A percentile compares a stretch with the other conserved stretches of the same genome.
Evolutionary conservation across 495 filamentous ascomycete genomes (phyloP).

Genomic region (Xylaria scruposa): DNA sequence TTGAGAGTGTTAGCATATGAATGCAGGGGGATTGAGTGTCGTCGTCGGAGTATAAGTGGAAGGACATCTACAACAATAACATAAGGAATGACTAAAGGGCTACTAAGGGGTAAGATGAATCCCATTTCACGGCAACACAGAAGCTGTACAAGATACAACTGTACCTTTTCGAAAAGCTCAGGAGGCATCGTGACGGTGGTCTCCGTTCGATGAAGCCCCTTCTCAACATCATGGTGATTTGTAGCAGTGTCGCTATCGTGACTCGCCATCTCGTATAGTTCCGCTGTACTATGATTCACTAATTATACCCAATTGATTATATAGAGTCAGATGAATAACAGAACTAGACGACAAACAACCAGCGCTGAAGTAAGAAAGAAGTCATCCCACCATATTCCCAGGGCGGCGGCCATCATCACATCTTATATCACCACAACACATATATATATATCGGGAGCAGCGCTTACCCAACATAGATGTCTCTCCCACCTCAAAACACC

Average conservation of each 20-base stretch:
- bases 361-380: background rate
- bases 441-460: background rate
- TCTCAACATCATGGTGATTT: constrained; percentile 44
- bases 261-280: constrained; percentile 30
- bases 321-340: background rate
- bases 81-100: background rate
- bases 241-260: background rate
- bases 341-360: background rate
- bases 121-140: background rate
- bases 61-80: background rate
- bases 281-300: background rate
- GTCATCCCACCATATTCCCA: background rate
- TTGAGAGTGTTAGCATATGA: background rate
- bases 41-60: background rate
- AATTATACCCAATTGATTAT: background rate
- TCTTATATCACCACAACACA: constrained; percentile 6
- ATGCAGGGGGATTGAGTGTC: background rate
- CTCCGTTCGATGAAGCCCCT: constrained; percentile 45
- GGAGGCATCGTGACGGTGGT: constrained; percentile 57
- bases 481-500: background rate
- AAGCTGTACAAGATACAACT: background rate
- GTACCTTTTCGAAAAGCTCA: constrained; percentile 63
- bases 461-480: background rate
- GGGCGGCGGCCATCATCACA: background rate
- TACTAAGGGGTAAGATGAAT: background rate